A percentile compares a stretch with the other conserved stretches of the same genome.
Evolutionary conservation across 2,329 filamentous ascomycete species (phyloP).

Genomic region (Stemphylium vesicarium): DNA sequence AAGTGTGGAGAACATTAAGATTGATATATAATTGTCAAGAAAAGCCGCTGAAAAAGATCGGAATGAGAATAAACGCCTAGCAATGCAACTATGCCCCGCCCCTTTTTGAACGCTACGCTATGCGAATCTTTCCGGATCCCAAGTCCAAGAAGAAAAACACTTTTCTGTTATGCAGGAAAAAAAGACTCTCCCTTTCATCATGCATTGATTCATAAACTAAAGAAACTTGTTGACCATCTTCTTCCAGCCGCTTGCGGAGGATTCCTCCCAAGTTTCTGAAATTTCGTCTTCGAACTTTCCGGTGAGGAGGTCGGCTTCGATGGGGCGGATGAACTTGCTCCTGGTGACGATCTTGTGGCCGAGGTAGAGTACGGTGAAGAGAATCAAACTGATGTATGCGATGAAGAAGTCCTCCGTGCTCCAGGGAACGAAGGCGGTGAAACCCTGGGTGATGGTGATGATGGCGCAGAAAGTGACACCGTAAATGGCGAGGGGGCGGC

Average conservation of each 20-base stretch:
- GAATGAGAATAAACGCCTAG: slow-evolving; percentile 21
- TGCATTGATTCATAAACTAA: slow-evolving; percentile 5
- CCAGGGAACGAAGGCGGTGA: slow-evolving; percentile 52
- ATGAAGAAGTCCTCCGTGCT: slow-evolving; percentile 47
- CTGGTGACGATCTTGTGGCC: slow-evolving; percentile 61
- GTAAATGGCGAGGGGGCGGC: slow-evolving; percentile 46
- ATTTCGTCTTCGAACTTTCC: slow-evolving; percentile 46
- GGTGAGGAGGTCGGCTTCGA: slow-evolving; percentile 52
- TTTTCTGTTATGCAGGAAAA: slow-evolving; percentile 3
- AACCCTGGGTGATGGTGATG: slow-evolving; percentile 51
- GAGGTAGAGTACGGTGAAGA: slow-evolving; percentile 59
- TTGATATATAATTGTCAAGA: slow-evolving; percentile 17
- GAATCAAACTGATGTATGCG: slow-evolving; percentile 48
- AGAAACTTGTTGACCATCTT: slow-evolving; percentile 37
- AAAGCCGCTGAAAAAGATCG: slow-evolving; percentile 1
- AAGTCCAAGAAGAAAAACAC: slow-evolving; percentile 18
- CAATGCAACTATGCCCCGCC: slow-evolving; percentile 24
- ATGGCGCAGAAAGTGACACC: slow-evolving; percentile 48
- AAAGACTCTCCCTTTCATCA: neutral
- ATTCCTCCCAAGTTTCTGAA: slow-evolving; percentile 44
- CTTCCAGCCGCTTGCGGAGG: slow-evolving; percentile 39
- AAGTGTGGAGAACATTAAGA: slow-evolving; percentile 19
- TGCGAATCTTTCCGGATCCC: slow-evolving; percentile 14
- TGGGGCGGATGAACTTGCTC: slow-evolving; percentile 49
- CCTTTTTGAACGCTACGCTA: slow-evolving; percentile 20